A percentile compares a stretch with the other conserved stretches of the same genome.
Conservation (phyloP, 305 asterid species). For the Rubia tinctorum region DNA sequence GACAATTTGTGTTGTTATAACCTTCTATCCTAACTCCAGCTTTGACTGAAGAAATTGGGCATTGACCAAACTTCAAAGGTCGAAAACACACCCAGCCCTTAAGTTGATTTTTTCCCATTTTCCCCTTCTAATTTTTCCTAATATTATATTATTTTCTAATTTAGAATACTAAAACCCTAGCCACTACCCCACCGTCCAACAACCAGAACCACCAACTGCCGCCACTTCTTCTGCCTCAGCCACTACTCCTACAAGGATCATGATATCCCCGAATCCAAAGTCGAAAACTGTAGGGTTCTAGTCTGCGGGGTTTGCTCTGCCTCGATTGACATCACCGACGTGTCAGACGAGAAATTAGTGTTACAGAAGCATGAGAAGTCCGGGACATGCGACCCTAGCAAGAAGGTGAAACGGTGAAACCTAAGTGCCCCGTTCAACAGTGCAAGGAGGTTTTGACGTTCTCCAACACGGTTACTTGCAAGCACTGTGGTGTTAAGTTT, state of each 20-base stretch:
- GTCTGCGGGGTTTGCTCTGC: slow-evolving; percentile 61
- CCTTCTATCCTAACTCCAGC: no score
- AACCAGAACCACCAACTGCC: no score
- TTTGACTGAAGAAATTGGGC: no score
- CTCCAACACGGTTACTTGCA: slow-evolving; percentile 71
- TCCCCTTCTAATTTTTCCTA: no score
- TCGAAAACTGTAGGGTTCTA: slow-evolving; percentile 59
- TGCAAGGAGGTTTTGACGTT: slow-evolving; percentile 74
- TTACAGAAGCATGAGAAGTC: slow-evolving; percentile 58
- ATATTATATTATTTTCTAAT: no score
- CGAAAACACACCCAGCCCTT: no score
- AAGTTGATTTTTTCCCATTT: no score
- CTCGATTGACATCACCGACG: slow-evolving; percentile 69
- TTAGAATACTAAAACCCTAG: no score
- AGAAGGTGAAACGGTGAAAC: slow-evolving; percentile 69
- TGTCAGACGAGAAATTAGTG: slow-evolving; percentile 47
- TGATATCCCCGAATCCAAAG: slow-evolving; percentile 58
- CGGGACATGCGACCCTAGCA: slow-evolving; percentile 74
- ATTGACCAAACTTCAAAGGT: no score
- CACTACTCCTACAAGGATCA: slow-evolving; percentile 77
- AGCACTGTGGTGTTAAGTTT: slow-evolving; percentile 49
- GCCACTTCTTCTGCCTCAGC: slow-evolving; percentile 58
- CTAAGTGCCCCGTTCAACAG: slow-evolving; percentile 57
- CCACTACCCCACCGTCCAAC: no score
- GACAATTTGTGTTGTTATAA: no score